Base-by-base conservation (phyloP, 1,284 basidiomycete species). In the Papiliotrema fonsecae region DNA sequence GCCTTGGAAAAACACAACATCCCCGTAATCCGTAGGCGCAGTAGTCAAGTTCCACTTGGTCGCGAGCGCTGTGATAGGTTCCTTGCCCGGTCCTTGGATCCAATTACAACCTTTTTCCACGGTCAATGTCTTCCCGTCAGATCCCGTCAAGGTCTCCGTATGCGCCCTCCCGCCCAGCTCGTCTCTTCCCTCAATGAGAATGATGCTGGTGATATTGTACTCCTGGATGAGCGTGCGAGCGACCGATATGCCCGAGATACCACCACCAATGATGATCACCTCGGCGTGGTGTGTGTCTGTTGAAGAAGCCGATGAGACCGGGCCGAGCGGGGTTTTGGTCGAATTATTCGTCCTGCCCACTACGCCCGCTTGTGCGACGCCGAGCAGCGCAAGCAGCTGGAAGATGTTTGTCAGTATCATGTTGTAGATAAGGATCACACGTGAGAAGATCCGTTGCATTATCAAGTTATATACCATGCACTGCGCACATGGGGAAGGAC, bases 41-140 rank as follows among this genome's bases (percentile, higher is more conserved):
- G 25, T 42, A 24, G 13, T 9, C 25, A 42, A 18, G 5, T 26
- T 26, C 40, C 40, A 42, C n/a, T 42, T 42, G 25, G 26, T 26
- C 40, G 40, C 40, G 16, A 42, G 25, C 40, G 4, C 25, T 19
- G 26, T n/a, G 40, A 42, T 42, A 16, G n/a, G 6, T 9, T 81
- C 81, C 45, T 74, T 62, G 4, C 73, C 77, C 5, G 71, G 58
- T 7, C 85, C 84, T 58, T 86, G 83, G 31, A 86, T 76, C 84
- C 85, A 86, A 60, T 84, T 84, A 14, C 83, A 79, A 19, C 85
- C 84, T 9, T 79, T 65, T 63, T 86, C 84, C 26, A 86, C 67
- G 0, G 75, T 76, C 47, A 74, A 71, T 19, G 76, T 55, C 40
- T 4, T 65, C 71, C 4, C 68, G 44, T 2, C 54, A 6, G 38